phyloP scores from a whole-genome alignment of 306 rosid genomes.

The Begonia loranthoides region DNA sequence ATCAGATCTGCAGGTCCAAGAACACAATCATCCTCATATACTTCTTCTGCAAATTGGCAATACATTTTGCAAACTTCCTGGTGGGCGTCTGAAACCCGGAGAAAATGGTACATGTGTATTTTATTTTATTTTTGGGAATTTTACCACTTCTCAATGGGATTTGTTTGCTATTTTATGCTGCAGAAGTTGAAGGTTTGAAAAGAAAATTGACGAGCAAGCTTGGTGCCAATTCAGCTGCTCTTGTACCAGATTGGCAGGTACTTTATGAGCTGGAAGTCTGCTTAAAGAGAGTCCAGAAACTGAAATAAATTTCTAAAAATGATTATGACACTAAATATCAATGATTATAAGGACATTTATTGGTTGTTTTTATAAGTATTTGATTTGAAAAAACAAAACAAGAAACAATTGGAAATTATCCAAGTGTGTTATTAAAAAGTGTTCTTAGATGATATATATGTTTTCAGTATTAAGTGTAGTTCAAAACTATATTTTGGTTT shows the following conservation, averaged over 20 bases:
- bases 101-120: conserved; percentile 52
- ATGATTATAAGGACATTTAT: no score
- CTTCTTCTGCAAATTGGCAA: conserved; percentile 96
- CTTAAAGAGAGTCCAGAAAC: no score
- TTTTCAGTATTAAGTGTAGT: no score
- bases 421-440: no score
- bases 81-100: conserved; percentile 97
- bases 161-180: background rate
- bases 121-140: no score
- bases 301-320: no score
- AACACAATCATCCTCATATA: conserved; percentile 96
- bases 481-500: no score
- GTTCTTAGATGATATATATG: no score
- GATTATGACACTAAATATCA: no score
- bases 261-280: background rate
- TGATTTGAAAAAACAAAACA: no score
- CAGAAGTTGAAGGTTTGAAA: conserved; percentile 89
- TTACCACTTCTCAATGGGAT: background rate
- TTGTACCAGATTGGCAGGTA: conserved; percentile 92
- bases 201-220: conserved; percentile 96
- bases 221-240: conserved; percentile 71
- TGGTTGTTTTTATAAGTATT: no score
- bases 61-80: conserved; percentile 98
- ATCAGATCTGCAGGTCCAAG: conserved; percentile 68
- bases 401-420: no score